Evolutionary conservation across 2,329 filamentous ascomycete genomes (phyloP), one percentile per base, ranked within the genome.

Genomic region (Exserohilum rostratum): DNA sequence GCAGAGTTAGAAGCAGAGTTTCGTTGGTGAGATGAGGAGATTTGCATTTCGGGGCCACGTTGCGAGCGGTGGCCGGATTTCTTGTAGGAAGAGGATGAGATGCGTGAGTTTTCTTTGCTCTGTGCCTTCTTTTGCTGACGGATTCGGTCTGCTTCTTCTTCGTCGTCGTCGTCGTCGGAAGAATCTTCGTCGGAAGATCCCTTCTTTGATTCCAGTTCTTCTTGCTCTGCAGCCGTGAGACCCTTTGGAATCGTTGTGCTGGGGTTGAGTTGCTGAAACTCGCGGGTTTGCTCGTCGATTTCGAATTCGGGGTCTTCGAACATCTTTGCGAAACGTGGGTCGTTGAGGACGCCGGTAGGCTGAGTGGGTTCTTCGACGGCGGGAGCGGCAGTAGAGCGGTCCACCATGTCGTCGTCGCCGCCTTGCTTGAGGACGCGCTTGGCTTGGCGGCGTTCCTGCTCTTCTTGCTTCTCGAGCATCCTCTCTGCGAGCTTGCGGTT

Each of bases 251-350:
- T 73, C 67, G 79, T 84, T 6, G 91, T 95, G 75, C 91, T 96
- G 4, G 95, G 91, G 72, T 99, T 99, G 76, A 96, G 87, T 40
- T 88, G 83, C 55, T 87, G 85, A 80, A 96, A 99, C 74, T 98
- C 93, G 67, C 87, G 83, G 60, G 89, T 96, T 34, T 80, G 88
- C 78, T 99, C 95, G 74, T 99, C 93, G 55, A 99, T 90, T 66
- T 85, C 85, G 75, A 96, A 98, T 53, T 96, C 93, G 67, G 93
- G 89, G 73, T 98, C 91, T 71, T 97, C 88, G 78, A 98, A 99
- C 58, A 99, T 78, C 65, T 87, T 86, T 64, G 84, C 84, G 83
- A 99, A 98, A 80, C 95, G 93, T 46, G 87, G 83, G 74, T 99
- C 95, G 55, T 85, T 86, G 49, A 99, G 85, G 31, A 96, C 78